A percentile compares a stretch with the other conserved stretches of the same genome.
phyloP scores from a whole-genome alignment of 192 early-diverging fungal genomes.

The Powellomyces hirtus region DNA sequence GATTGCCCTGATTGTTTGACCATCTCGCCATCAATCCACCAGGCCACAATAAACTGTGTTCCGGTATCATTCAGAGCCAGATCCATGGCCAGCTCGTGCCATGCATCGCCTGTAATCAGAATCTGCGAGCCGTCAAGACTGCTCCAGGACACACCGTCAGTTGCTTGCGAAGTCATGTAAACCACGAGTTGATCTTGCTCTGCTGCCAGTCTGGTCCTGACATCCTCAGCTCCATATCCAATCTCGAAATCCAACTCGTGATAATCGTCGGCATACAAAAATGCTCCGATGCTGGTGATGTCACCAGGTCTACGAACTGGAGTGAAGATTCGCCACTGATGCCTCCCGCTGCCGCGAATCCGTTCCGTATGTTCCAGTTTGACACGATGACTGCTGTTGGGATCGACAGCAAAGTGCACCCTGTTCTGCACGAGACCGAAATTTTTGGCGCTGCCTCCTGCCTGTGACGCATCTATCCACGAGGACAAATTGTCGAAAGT shows the following conservation, averaged over 20 bases:
- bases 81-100: neutral
- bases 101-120: neutral
- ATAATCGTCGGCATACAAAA: conserved; percentile 1
- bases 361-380: neutral
- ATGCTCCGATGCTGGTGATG: neutral
- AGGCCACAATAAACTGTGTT: neutral
- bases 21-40: neutral
- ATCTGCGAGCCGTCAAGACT: neutral
- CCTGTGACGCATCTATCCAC: conserved; percentile 2
- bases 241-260: conserved; percentile 1
- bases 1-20: neutral
- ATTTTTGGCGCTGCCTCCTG: neutral
- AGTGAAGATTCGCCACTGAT: neutral
- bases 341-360: neutral
- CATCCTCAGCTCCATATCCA: neutral
- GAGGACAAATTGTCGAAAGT: neutral
- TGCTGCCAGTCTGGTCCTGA: neutral
- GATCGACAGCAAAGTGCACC: neutral
- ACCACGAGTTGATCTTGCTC: neutral
- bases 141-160: neutral
- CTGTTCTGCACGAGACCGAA: neutral
- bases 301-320: neutral
- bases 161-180: neutral
- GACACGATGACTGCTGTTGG: neutral
- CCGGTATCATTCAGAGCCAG: neutral